These are phyloP conservation scores for Apiotrichum mycotoxinovorans DNA, from an alignment of 1,284 basidiomycete species.

Conservation along the genomic window DNA sequence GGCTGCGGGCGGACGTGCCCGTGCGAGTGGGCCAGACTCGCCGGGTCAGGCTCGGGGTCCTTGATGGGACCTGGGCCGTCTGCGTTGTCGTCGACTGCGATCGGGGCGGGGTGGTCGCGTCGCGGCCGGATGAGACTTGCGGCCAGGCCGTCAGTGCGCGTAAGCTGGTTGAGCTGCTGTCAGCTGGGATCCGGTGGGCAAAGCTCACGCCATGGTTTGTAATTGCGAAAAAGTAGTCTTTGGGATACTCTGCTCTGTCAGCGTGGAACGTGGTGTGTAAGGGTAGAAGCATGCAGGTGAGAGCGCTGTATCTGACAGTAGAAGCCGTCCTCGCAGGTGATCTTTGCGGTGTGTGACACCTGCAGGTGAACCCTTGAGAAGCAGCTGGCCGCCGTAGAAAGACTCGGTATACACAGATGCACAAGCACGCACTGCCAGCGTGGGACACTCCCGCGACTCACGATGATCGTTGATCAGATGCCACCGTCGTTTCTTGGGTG, in stretches of 20 bases:
- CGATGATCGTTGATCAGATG: constrained; percentile 77
- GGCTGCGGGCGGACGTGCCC: neutral
- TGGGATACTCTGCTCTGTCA: constrained; percentile 59
- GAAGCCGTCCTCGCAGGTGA: no score
- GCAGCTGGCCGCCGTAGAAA: no score
- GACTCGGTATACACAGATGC: no score
- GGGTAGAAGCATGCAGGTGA: neutral
- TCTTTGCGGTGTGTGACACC: no score
- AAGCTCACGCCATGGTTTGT: constrained; percentile 72
- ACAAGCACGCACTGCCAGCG: no score
- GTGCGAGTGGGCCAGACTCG: neutral
- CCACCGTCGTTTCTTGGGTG: constrained; percentile 70
- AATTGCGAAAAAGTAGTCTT: constrained; percentile 80
- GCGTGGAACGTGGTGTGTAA: neutral
- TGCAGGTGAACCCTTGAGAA: no score
- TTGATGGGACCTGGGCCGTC: neutral
- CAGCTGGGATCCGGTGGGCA: neutral
- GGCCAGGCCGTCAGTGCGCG: constrained; percentile 36
- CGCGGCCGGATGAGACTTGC: constrained; percentile 37
- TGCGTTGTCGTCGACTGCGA: neutral
- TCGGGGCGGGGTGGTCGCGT: neutral
- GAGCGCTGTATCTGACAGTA: no score
- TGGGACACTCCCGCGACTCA: constrained; percentile 22
- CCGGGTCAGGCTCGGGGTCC: neutral
- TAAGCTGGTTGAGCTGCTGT: constrained; percentile 37